Base-by-base conservation (phyloP, 768 basidiomycete genomes). In the Termitomyces eurrhizus region DNA sequence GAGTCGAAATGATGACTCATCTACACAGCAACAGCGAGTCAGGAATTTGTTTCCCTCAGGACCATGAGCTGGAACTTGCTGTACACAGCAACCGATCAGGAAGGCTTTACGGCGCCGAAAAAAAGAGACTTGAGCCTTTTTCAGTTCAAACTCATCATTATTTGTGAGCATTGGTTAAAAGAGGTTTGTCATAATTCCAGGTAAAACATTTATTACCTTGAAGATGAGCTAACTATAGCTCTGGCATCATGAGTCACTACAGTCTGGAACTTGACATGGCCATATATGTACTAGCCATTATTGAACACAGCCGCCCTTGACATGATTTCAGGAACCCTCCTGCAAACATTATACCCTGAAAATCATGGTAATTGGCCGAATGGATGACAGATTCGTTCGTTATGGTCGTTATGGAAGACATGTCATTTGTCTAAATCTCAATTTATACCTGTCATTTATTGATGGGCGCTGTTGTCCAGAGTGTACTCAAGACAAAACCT, bases 321-420 rank as follows among this genome's bases (percentile, higher is more conserved):
- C 1, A 29, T 33, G 21, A 26, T 37, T 24, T 18, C 33, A 42
- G 18, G 12, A 12, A 32, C 13, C 8, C 57, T 45, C 57, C 51
- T 58, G 50, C 33, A 58, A 58, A 58, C 50, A 41, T 14, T 18
- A 42, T 58, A 51, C n/a, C 16, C 37, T 35, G 7, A 18, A 37
- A 56, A 21, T 35, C 33, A 5, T 7, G 32, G 12, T 8, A 1
- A 13, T 44, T 44, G 52, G 36, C 11, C n/a, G 57, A 48, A 11
- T n/a, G 7, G 7, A 39, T 58, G 36, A 51, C 41, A 26, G 24
- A 21, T 26, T 37, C 1, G 2, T 44, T 3, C 24, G 21, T 3
- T 16, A n/a, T 21, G 12, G 11, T 3, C 24, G 21, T 3, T 16
- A n/a, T 21, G 12, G 11, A 51, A 9, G 12, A 33, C 33, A 35